These are phyloP conservation scores for Vitis rupestris DNA, from an alignment of 164 flowering plant genomes.

Conservation along the genomic window DNA sequence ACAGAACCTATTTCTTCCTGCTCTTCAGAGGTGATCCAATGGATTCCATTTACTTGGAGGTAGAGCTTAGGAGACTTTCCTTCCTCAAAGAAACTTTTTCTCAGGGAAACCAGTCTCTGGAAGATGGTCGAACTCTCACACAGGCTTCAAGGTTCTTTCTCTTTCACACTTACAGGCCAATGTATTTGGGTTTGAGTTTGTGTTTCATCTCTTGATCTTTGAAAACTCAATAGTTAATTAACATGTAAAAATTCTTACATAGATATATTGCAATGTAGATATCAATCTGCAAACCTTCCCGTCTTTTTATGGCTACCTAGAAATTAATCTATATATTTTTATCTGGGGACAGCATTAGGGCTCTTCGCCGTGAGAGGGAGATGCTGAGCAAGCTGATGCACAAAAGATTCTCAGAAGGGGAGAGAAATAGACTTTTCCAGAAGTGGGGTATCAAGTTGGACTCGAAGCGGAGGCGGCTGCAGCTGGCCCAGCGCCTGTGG, in stretches of 20 bases:
- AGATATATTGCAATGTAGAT: background rate
- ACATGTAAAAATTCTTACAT: too few species aligned
- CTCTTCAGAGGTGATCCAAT: slow-evolving; percentile 61
- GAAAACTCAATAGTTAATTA: too few species aligned
- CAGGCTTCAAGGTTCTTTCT: slow-evolving; percentile 49
- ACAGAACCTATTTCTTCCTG: slow-evolving; percentile 70
- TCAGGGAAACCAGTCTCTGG: slow-evolving; percentile 32
- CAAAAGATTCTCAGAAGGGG: slow-evolving; percentile 57
- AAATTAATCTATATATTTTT: slow-evolving; percentile 1
- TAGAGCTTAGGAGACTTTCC: slow-evolving; percentile 58
- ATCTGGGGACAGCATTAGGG: slow-evolving; percentile 44
- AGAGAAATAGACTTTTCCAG: slow-evolving; percentile 55
- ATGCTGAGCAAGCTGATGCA: slow-evolving; percentile 68
- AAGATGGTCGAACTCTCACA: slow-evolving; percentile 34
- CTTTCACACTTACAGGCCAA: slow-evolving; percentile 6
- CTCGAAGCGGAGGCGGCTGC: slow-evolving; percentile 69
- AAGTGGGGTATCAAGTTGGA: slow-evolving; percentile 74
- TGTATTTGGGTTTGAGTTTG: background rate
- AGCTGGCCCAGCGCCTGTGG: slow-evolving; percentile 65
- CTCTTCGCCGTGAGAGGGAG: slow-evolving; percentile 69
- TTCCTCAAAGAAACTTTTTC: slow-evolving; percentile 54
- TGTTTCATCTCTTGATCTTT: too few species aligned
- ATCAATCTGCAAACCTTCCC: too few species aligned
- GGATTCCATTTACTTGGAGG: slow-evolving; percentile 72
- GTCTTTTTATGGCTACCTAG: too few species aligned